Conservation (phyloP, 2,329 filamentous ascomycete species). For the Monosporascus sp. region DNA sequence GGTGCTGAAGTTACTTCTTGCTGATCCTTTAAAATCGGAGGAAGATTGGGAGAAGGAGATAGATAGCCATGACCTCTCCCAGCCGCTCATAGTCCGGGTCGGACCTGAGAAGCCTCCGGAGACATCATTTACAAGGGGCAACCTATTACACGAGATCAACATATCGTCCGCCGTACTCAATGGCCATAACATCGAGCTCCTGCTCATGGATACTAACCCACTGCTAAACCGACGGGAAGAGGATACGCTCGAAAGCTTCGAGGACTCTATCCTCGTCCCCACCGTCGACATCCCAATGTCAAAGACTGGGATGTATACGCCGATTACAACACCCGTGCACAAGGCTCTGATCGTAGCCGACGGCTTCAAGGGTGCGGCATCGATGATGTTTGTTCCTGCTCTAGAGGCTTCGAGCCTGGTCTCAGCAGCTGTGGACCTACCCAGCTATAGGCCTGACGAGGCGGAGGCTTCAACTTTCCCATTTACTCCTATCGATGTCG, state of each 20-base stretch:
- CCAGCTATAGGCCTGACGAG: slow-evolving; percentile 34
- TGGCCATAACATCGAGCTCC: slow-evolving; percentile 59
- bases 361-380: slow-evolving; percentile 64
- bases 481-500: slow-evolving; percentile 59
- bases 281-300: slow-evolving; percentile 65
- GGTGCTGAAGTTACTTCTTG: slow-evolving; percentile 64
- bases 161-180: slow-evolving; percentile 60
- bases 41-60: slow-evolving; percentile 65
- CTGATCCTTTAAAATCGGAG: slow-evolving; percentile 61
- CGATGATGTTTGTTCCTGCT: slow-evolving; percentile 40
- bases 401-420: slow-evolving; percentile 37
- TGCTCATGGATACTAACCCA: slow-evolving; percentile 49
- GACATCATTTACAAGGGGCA: slow-evolving; percentile 33
- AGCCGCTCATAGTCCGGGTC: slow-evolving; percentile 61
- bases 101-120: slow-evolving; percentile 29
- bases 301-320: slow-evolving; percentile 57
- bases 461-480: slow-evolving; percentile 32
- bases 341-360: slow-evolving; percentile 70
- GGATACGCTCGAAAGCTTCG: slow-evolving; percentile 37
- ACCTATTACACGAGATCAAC: slow-evolving; percentile 52
- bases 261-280: slow-evolving; percentile 71
- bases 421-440: slow-evolving; percentile 55
- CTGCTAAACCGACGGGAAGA: slow-evolving; percentile 40
- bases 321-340: slow-evolving; percentile 78
- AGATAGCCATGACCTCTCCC: slow-evolving; percentile 42